Evolutionary conservation across 495 filamentous ascomycete genomes (phyloP).

Genomic region (Podospora appendiculata): DNA sequence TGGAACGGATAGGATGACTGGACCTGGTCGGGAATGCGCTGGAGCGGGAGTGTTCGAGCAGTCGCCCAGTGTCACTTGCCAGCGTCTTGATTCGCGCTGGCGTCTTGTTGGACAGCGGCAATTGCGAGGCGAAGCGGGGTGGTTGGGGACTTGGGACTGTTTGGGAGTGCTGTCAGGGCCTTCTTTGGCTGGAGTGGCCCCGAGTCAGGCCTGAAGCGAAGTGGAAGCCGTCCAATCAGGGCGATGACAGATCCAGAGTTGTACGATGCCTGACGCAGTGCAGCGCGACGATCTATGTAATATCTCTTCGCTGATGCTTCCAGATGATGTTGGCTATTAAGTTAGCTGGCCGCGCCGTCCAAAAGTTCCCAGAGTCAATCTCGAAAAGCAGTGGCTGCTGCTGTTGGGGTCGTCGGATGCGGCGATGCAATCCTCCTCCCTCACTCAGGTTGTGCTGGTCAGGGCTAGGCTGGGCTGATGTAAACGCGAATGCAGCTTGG

Average conservation of each 20-base stretch:
- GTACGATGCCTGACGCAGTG: neutral
- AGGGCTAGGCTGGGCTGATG: no score
- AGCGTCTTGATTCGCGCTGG: slow-evolving; percentile 25
- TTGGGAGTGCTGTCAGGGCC: slow-evolving; percentile 1
- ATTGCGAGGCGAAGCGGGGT: slow-evolving; percentile 21
- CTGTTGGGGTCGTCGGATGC: no score
- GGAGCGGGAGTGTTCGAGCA: slow-evolving; percentile 21
- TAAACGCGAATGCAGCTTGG: no score
- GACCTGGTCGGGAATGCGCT: slow-evolving; percentile 5
- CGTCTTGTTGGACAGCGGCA: slow-evolving; percentile 24
- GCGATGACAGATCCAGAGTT: neutral
- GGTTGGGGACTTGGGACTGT: neutral
- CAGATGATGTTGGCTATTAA: neutral
- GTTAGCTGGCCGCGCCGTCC: neutral
- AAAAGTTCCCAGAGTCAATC: neutral
- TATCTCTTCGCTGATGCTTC: neutral
- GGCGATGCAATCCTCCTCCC: no score
- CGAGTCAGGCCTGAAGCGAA: neutral
- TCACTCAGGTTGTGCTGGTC: no score
- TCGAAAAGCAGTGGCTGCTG: no score
- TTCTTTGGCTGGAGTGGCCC: neutral
- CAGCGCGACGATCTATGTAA: neutral
- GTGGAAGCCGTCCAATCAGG: neutral
- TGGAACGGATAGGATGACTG: neutral
- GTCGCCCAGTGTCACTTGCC: slow-evolving; percentile 27